Evolutionary conservation across 495 filamentous ascomycete genomes (phyloP).

Genomic region (Podospora didyma): DNA sequence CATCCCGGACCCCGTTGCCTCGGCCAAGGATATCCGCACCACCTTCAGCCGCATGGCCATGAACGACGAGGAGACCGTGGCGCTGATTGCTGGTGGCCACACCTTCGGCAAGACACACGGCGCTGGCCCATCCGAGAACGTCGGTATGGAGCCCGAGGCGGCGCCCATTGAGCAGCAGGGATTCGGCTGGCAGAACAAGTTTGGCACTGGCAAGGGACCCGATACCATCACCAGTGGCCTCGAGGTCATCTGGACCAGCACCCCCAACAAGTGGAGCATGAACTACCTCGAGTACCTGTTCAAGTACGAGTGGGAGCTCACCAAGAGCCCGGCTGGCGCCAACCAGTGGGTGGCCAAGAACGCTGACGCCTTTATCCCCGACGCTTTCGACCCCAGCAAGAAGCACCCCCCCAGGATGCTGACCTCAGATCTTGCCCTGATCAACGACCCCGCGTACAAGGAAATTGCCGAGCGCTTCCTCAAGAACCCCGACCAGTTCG

Average conservation of each 20-base stretch:
- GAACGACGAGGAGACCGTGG: conserved; percentile 74
- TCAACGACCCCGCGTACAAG: conserved; percentile 64
- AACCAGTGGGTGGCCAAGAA: conserved; percentile 72
- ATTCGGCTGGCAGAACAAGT: conserved; percentile 60
- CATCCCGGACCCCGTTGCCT: conserved; percentile 61
- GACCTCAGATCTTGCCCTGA: conserved; percentile 66
- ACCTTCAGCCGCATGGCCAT: conserved; percentile 75
- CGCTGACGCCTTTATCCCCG: conserved; percentile 59
- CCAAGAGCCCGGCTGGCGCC: conserved; percentile 67
- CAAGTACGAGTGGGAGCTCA: conserved; percentile 72
- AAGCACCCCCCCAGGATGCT: conserved; percentile 67
- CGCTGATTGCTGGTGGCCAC: conserved; percentile 71
- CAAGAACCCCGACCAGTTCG: conserved; percentile 59
- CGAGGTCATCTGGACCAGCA: conserved; percentile 71
- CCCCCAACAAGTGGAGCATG: conserved; percentile 65
- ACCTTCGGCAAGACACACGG: conserved; percentile 74
- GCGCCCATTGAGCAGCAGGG: conserved; percentile 60
- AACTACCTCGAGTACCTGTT: conserved; percentile 67
- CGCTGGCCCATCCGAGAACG: conserved; percentile 53
- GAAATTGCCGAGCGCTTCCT: conserved; percentile 67
- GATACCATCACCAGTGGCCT: conserved; percentile 69
- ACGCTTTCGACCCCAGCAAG: conserved; percentile 59
- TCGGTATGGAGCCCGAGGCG: conserved; percentile 61
- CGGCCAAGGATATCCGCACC: conserved; percentile 62
- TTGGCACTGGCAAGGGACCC: conserved; percentile 56